Conservation (phyloP, 208 protist genomes). For the Leishmania guyanensis region DNA sequence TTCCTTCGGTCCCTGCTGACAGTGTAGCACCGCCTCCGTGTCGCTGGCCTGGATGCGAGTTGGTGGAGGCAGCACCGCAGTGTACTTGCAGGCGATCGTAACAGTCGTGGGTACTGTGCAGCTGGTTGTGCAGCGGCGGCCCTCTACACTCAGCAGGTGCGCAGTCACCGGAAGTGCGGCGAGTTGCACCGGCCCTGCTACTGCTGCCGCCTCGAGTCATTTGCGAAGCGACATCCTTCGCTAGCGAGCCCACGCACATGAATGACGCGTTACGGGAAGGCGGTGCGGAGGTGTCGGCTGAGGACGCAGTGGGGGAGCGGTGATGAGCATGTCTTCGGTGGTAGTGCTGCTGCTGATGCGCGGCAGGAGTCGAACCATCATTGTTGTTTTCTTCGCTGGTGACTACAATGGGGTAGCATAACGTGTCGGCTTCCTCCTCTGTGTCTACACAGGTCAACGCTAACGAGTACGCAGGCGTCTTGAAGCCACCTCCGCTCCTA, state of each 20-base stretch:
- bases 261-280: conserved; percentile 8
- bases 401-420: conserved; percentile 28
- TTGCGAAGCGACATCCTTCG: background rate
- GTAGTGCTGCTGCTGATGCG: background rate
- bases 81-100: background rate
- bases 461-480: conserved; percentile 6
- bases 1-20: background rate
- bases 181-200: background rate
- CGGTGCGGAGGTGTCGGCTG: background rate
- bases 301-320: background rate
- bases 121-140: background rate
- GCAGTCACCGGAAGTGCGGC: background rate
- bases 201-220: conserved; percentile 1
- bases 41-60: background rate
- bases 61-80: background rate
- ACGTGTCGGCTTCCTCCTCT: conserved; percentile 29
- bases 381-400: conserved; percentile 4
- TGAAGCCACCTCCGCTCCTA: background rate
- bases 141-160: background rate
- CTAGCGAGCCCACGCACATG: conserved; percentile 5
- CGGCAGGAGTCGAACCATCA: background rate
- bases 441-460: conserved; percentile 19
- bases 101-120: background rate
- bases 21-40: background rate
- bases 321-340: background rate